Evolutionary conservation across 129 eudicot genomes (phyloP).

Genomic region (Helichrysum umbraculigerum): DNA sequence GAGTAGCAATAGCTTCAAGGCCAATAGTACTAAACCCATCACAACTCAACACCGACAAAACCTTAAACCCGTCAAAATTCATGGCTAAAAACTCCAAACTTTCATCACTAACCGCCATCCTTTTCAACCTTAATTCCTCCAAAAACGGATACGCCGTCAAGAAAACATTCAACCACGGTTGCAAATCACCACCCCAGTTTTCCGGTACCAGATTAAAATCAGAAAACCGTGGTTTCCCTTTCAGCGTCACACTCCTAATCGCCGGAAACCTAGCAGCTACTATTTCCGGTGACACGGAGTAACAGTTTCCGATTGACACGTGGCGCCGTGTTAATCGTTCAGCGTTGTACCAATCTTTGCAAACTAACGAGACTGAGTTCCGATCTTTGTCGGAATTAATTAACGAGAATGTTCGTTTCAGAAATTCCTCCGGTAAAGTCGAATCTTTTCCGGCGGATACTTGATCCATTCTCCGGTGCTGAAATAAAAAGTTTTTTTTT

Average conservation of each 20-base stretch:
- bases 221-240: constrained; percentile 77
- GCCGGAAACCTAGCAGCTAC: constrained; percentile 69
- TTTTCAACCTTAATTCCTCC: constrained; percentile 81
- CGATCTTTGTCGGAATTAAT: constrained; percentile 57
- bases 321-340: constrained; percentile 68
- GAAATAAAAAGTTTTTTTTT: background rate
- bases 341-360: constrained; percentile 79
- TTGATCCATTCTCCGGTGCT: constrained; percentile 41
- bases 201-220: constrained; percentile 79
- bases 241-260: constrained; percentile 62
- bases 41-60: constrained; percentile 62
- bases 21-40: constrained; percentile 85
- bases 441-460: background rate
- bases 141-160: constrained; percentile 65
- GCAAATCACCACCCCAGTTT: constrained; percentile 74
- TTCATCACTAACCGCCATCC: constrained; percentile 73
- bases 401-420: constrained; percentile 60
- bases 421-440: constrained; percentile 63
- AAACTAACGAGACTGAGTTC: constrained; percentile 63
- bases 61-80: constrained; percentile 57
- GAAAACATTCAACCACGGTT: constrained; percentile 61
- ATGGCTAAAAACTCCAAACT: constrained; percentile 73
- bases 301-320: constrained; percentile 71
- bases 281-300: constrained; percentile 69
- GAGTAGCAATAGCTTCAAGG: constrained; percentile 66